These are phyloP conservation scores for Aspergillus hancockii DNA, from an alignment of 495 filamentous ascomycete genomes.

Conservation along the genomic window DNA sequence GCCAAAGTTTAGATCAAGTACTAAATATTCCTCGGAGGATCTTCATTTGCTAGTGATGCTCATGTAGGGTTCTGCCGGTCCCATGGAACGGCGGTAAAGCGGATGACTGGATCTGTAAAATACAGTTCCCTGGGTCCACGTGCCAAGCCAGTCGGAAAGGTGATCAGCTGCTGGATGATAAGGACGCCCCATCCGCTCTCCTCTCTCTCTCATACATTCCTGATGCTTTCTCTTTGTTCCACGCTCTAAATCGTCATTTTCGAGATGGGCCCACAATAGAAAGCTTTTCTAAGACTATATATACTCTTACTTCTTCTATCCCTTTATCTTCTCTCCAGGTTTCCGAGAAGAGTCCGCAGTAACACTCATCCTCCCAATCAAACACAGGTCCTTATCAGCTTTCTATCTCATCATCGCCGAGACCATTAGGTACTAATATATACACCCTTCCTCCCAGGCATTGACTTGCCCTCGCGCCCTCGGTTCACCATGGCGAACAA, in stretches of 20 bases:
- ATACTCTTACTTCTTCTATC: not conserved
- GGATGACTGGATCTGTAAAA: not conserved
- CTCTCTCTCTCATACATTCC: not conserved
- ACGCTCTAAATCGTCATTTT: not conserved
- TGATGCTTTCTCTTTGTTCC: constrained; percentile 6
- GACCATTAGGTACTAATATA: not conserved
- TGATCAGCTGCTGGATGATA: constrained; percentile 19
- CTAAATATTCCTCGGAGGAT: no score
- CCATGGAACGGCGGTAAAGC: not conserved
- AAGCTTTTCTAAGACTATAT: not conserved
- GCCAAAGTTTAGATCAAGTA: no score
- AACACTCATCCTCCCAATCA: not conserved
- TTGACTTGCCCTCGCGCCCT: not conserved
- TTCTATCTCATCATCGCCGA: not conserved
- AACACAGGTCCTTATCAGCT: not conserved
- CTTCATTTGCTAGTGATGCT: no score
- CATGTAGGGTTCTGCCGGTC: no score
- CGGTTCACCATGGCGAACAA: constrained; percentile 50
- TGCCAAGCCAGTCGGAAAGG: not conserved
- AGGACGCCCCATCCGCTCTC: constrained; percentile 4
- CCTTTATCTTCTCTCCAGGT: not conserved
- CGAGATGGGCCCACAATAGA: constrained; percentile 16
- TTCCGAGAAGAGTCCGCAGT: not conserved
- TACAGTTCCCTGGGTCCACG: not conserved
- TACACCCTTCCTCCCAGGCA: not conserved